phyloP scores from a whole-genome alignment of 1,139 yeast species.

The Meyerozyma athensensis region DNA sequence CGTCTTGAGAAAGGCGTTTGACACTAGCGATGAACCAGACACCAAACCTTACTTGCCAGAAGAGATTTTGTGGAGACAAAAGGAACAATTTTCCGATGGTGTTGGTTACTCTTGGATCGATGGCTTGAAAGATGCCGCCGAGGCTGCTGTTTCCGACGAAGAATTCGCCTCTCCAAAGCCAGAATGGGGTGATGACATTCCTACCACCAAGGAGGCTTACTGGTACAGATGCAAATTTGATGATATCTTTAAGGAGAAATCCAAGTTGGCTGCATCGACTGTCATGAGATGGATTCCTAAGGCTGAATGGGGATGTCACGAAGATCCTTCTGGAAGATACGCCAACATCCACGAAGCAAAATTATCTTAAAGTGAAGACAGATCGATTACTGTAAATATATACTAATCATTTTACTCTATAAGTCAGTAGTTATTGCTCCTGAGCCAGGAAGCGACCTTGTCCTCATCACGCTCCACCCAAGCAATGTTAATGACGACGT shows the following conservation, averaged over 20 bases:
- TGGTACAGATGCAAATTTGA: constrained; percentile 98
- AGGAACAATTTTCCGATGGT: constrained; percentile 99
- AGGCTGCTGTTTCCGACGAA: constrained; percentile 79
- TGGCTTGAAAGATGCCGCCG: constrained; percentile 93
- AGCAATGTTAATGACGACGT: constrained; percentile 40
- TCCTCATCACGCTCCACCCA: constrained; percentile 41
- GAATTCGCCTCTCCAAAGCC: constrained; percentile 85
- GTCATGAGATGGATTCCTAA: constrained; percentile 99
- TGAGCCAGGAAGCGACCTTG: constrained; percentile 25
- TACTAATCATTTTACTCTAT: no score
- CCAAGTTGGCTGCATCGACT: constrained; percentile 88
- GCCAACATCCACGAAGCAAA: constrained; percentile 78
- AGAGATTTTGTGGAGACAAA: constrained; percentile 98
- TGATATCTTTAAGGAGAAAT: constrained; percentile 66
- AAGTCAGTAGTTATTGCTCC: constrained; percentile 7
- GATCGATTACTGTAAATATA: no score
- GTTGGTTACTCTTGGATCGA: constrained; percentile 99
- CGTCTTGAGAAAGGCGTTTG: constrained; percentile 94
- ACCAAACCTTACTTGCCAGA: constrained; percentile 85
- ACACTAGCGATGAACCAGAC: constrained; percentile 68
- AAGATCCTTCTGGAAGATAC: constrained; percentile 96
- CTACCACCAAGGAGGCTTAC: constrained; percentile 97
- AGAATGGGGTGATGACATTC: constrained; percentile 93
- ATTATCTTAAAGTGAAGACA: no score
- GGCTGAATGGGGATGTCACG: constrained; percentile 99